Base-by-base conservation (phyloP, 768 basidiomycete genomes). In the Scleroderma citrinum region DNA sequence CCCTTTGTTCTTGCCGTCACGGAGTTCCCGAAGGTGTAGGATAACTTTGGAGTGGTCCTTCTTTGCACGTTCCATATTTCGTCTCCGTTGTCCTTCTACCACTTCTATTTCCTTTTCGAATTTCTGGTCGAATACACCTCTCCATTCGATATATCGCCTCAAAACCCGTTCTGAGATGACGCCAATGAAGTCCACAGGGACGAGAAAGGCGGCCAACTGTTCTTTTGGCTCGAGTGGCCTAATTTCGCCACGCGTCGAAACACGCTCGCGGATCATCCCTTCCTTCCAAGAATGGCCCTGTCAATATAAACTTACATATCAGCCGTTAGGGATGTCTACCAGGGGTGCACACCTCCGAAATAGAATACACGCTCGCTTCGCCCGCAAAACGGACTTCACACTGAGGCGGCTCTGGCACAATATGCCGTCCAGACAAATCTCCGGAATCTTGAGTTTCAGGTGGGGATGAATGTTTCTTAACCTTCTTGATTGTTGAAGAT, bases 211-310 rank as follows among this genome's bases (percentile, higher is more conserved):
- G 13, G 70, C 67, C 0, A 97, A 71, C 43, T 87, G 81, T 13
- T 65, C 59, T 56, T 83, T 80, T 0, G 83, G 70, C 55, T 97
- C 94, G 31, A 99, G 69, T 0, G 87, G 75, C 16, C 93, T 80
- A n/a, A 92, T 71, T n/a, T 83, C 65, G 7, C 96, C 96, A 10
- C 76, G 76, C 1, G 83, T 87, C 2, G 87, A 85, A 23, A 98
- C 82, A 17, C 96, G 78, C 67, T 98, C 95, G 31, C 95, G 81
- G 47, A 98, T 89, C 83, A 98, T 96, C 32, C 75, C 71, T 44
- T 76, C 76, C 50, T 64, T 65, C 71, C 73, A 75, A 13, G 56
- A 55, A 26, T 59, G 53, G 51, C 71, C 66, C 74, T 77, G 53
- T 26, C 47, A 35, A 19, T 20, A 40, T 36, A 52, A 26, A 17